Evolutionary conservation across 495 filamentous ascomycete species (phyloP), one percentile per base, ranked within the genome.

Genomic region (Glutinoglossum americanum): DNA sequence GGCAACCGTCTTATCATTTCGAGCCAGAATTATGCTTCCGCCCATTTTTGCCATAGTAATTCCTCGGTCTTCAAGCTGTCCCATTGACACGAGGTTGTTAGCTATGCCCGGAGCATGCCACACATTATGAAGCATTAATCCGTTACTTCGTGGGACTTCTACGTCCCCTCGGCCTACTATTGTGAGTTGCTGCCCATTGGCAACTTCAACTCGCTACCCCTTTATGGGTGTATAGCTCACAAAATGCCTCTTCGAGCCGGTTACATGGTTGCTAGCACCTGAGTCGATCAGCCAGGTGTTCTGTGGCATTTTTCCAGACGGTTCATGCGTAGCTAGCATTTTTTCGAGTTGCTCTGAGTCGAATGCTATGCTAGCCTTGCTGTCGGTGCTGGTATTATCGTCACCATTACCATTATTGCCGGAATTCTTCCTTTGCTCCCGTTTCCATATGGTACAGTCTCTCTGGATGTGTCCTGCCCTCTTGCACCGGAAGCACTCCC

Each of bases 251-350:
- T 37, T 32, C 8, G 28, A 32, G 51, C 51, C 23, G 33, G 51
- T 54, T 23, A 54, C 28, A 27, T 54, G 51, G 33, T 37, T 54
- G 51, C 51, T 54, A 15, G 51, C 51, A 32, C 51, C 51, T 17
- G 28, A 32, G 23, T 54, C 51, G 51, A 54, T 54, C 8, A 32
- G 21, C 51, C 51, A 54, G 51, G n/a, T 21, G n/a, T 13, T 45
- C 41, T 21, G 41, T 45, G 21, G n/a, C 17, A 21, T n/a, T n/a
- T 45, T 45, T 45, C 9, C 9, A n/a, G 41, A 3, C 41, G 3
- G 21, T 45, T 45, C 41, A n/a, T 45, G 41, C 10, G 19, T 45
- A 45, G 41, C 19, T 1, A 45, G 41, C n/a, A 45, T 45, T 45
- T 21, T 45, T 23, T 45, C 41, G 3, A 45, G 21, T 45, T 45